Percentiles rank a stretch among this genome's conserved stretches.
phyloP scores from a whole-genome alignment of 768 basidiomycete genomes.

The Tricholoma bakamatsutake region DNA sequence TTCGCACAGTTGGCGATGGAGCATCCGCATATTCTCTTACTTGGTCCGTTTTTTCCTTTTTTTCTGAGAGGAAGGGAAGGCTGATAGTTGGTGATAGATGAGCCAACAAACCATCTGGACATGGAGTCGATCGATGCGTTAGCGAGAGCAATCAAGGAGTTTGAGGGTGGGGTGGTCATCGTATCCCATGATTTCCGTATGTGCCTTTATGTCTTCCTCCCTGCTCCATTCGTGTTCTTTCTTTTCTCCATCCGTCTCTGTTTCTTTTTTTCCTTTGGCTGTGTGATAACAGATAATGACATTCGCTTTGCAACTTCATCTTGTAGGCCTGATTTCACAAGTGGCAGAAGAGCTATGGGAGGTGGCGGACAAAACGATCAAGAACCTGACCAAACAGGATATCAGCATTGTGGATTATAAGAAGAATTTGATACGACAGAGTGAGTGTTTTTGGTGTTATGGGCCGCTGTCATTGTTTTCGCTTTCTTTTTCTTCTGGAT shows the following conservation, averaged over 20 bases:
- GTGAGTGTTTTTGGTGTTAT: constrained; percentile 33
- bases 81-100: constrained; percentile 44
- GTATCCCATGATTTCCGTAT: constrained; percentile 99
- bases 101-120: constrained; percentile 96
- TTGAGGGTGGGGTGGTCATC: constrained; percentile 97
- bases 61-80: background rate
- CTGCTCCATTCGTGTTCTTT: background rate
- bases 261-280: background rate
- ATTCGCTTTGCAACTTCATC: background rate
- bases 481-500: too few species aligned
- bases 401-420: constrained; percentile 95
- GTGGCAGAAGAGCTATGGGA: constrained; percentile 99
- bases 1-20: constrained; percentile 98
- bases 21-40: constrained; percentile 89
- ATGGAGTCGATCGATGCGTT: constrained; percentile 98
- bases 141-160: constrained; percentile 92
- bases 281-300: background rate
- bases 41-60: constrained; percentile 42
- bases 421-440: constrained; percentile 74
- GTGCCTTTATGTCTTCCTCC: too few species aligned
- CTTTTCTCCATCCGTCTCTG: background rate
- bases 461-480: too few species aligned
- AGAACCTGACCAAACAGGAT: constrained; percentile 85
- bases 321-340: constrained; percentile 84
- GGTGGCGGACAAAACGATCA: constrained; percentile 89